phyloP scores from a whole-genome alignment of 768 basidiomycete species.

The Amanita muscaria region DNA sequence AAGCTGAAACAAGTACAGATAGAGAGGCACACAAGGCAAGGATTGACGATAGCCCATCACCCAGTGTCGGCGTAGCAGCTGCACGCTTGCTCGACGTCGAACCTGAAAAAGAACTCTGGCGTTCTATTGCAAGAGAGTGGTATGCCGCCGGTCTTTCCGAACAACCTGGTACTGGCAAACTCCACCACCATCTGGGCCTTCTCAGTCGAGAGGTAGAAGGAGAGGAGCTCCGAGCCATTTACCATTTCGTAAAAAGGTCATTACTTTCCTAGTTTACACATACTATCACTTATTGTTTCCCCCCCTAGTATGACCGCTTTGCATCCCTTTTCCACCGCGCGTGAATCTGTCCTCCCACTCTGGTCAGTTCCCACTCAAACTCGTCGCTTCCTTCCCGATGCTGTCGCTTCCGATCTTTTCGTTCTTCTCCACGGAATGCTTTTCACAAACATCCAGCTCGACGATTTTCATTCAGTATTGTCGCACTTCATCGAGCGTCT shows the following conservation, averaged over 20 bases:
- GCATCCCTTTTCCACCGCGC: conserved; percentile 80
- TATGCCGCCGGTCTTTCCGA: conserved; percentile 81
- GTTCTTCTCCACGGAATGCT: conserved; percentile 94
- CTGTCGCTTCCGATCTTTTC: conserved; percentile 69
- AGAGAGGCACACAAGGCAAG: conserved; percentile 16
- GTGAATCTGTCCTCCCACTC: conserved; percentile 83
- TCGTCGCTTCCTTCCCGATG: conserved; percentile 69
- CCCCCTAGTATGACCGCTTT: conserved; percentile 74
- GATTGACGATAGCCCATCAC: conserved; percentile 58
- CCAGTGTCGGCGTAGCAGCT: conserved; percentile 80
- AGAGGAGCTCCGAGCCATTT: conserved; percentile 78
- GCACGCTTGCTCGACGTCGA: conserved; percentile 78
- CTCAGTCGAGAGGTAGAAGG: conserved; percentile 76
- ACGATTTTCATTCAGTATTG: conserved; percentile 77
- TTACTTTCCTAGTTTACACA: conserved; percentile 16
- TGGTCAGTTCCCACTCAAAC: conserved; percentile 75
- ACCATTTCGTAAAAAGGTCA: conserved; percentile 94
- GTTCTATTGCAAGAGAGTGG: conserved; percentile 86
- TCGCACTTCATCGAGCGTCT: conserved; percentile 84
- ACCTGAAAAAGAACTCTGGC: conserved; percentile 89
- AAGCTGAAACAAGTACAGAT: conserved; percentile 25
- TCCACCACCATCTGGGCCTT: conserved; percentile 91
- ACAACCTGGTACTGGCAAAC: conserved; percentile 87
- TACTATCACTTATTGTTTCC: not conserved
- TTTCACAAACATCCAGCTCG: conserved; percentile 90